Conservation (phyloP, 768 basidiomycete genomes). For the Russula brevipes region DNA sequence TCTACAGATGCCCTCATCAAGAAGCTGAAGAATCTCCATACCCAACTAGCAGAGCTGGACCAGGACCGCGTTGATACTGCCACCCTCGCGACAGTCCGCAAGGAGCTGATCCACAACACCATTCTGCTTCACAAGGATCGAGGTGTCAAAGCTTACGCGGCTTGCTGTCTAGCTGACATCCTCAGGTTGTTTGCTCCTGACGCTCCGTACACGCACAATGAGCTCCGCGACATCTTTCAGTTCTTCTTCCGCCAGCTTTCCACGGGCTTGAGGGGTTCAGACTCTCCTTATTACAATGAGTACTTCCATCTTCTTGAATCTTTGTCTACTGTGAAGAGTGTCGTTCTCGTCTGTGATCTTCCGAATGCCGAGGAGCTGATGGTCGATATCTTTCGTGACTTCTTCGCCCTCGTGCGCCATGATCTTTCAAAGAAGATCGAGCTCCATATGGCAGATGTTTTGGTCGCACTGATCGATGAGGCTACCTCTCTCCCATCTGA, state of each 20-base stretch:
- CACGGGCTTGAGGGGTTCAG: slow-evolving; percentile 65
- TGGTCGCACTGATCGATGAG: slow-evolving; percentile 87
- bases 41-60: slow-evolving; percentile 74
- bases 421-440: slow-evolving; percentile 77
- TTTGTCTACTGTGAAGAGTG: slow-evolving; percentile 89
- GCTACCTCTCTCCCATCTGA: slow-evolving; percentile 67
- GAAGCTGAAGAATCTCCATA: slow-evolving; percentile 75
- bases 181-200: slow-evolving; percentile 93
- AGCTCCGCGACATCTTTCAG: slow-evolving; percentile 93
- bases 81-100: slow-evolving; percentile 64
- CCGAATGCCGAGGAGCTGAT: slow-evolving; percentile 82
- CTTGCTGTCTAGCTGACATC: slow-evolving; percentile 92
- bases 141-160: slow-evolving; percentile 91
- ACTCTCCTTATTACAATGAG: slow-evolving; percentile 83
- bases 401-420: slow-evolving; percentile 76
- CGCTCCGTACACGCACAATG: slow-evolving; percentile 85
- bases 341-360: slow-evolving; percentile 90
- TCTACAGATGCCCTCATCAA: slow-evolving; percentile 80
- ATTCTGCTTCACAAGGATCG: slow-evolving; percentile 92
- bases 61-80: slow-evolving; percentile 77
- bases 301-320: slow-evolving; percentile 95
- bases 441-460: slow-evolving; percentile 81
- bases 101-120: slow-evolving; percentile 73
- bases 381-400: slow-evolving; percentile 73
- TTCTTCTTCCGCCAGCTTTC: slow-evolving; percentile 90